Base-by-base conservation (phyloP, 306 rosid genomes). In the Lagenaria siceraria region DNA sequence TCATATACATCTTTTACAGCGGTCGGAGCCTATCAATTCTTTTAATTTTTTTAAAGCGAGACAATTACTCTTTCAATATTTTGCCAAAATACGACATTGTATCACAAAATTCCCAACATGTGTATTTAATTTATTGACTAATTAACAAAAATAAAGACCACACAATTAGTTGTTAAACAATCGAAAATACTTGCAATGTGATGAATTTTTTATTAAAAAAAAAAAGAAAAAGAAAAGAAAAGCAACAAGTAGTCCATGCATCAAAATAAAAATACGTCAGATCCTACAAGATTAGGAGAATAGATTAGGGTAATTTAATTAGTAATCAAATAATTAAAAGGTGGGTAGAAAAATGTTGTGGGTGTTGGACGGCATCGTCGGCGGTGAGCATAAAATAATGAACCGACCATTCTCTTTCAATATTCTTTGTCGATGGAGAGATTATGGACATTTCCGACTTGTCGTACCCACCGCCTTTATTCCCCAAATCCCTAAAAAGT, bases 321-420 rank as follows among this genome's bases (percentile, higher is more conserved):
- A 62, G 22, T 62, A 7, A 66, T 38, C 4, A 66, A 36, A 63
- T 59, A 18, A 66, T 38, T 1, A 38, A 35, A 22, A 38, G 25
- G 31, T 19, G 8, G 73, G 29, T 36, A 4, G 17, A 19, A 64
- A 19, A 64, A 8, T 36, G 8, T 64, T 36, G 4, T 9, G 15
- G 4, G 54, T 22, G 24, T 66, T 69, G n/a, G 55, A 69, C 75
- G 55, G 75, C 75, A 69, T 21, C 35, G 75, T 69, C 56, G 75
- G 75, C 75, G 27, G 10, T 22, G n/a, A 21, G 22, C 75, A 40
- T 68, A 42, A 68, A 68, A 68, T 68, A 68, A 40, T 42, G 6
- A 43, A 42, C 75, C 75, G 54, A 68, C 75, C 6, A 40, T 53
- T 68, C 75, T 21, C 54, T 68, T 40, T 68, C 73, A 66, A 19